Conservation (phyloP, 805 yeast species). For the Wickerhamiella brachini region DNA sequence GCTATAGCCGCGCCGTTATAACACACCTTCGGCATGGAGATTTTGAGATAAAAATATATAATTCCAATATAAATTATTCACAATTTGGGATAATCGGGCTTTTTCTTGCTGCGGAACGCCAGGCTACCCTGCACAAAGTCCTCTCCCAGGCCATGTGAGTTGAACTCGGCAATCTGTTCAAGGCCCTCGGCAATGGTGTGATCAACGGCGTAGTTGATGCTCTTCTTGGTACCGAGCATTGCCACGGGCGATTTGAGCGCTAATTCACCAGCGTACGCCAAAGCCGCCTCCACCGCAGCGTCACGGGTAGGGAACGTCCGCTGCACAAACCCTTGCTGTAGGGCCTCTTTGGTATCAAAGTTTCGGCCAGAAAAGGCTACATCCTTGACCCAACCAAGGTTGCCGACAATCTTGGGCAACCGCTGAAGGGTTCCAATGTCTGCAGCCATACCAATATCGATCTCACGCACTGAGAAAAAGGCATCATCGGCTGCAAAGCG, state of each 20-base stretch:
- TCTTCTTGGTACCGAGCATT: slow-evolving; percentile 46
- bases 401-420: slow-evolving; percentile 39
- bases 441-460: slow-evolving; percentile 60
- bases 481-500: slow-evolving; percentile 42
- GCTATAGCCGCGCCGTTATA: not conserved
- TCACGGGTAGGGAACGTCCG: slow-evolving; percentile 32
- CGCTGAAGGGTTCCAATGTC: slow-evolving; percentile 70
- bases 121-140: slow-evolving; percentile 23
- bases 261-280: slow-evolving; percentile 35
- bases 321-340: slow-evolving; percentile 39
- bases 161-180: slow-evolving; percentile 39
- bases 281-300: slow-evolving; percentile 37
- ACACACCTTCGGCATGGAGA: not conserved
- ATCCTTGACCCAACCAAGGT: slow-evolving; percentile 45
- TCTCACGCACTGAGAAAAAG: slow-evolving; percentile 49
- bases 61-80: slow-evolving; percentile 3
- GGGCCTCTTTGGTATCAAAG: slow-evolving; percentile 44
- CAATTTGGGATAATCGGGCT: slow-evolving; percentile 21
- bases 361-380: slow-evolving; percentile 47
- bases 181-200: slow-evolving; percentile 35
- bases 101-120: slow-evolving; percentile 19
- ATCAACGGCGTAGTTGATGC: slow-evolving; percentile 33
- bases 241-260: slow-evolving; percentile 42
- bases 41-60: too few species aligned
- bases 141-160: slow-evolving; percentile 27